These are phyloP conservation scores for Scheffersomyces quercinus DNA, from an alignment of 1,139 yeast species.

Conservation along the genomic window DNA sequence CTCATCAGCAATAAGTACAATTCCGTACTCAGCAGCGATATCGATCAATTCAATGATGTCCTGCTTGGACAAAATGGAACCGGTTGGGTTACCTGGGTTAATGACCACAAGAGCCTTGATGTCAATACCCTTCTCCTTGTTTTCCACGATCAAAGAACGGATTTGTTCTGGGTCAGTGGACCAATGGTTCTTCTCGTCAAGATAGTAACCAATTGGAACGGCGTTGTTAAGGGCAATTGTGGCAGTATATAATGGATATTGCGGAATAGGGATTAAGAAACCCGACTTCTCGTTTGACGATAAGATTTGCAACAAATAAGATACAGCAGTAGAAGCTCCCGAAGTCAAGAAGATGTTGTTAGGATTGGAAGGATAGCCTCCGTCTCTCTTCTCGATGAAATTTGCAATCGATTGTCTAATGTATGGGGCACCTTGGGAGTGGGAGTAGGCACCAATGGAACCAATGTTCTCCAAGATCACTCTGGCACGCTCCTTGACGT, in stretches of 20 bases:
- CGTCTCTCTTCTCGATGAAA: conserved; percentile 75
- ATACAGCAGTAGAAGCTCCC: conserved; percentile 93
- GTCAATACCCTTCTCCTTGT: conserved; percentile 54
- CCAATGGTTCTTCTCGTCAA: conserved; percentile 83
- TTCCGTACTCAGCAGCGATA: conserved; percentile 80
- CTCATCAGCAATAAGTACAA: conserved; percentile 95
- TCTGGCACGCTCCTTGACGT: conserved; percentile 73
- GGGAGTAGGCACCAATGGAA: conserved; percentile 92
- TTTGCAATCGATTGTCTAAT: conserved; percentile 78
- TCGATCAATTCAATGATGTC: conserved; percentile 71
- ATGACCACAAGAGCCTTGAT: conserved; percentile 87
- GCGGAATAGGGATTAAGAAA: conserved; percentile 93
- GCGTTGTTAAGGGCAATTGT: conserved; percentile 81
- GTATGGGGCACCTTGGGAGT: conserved; percentile 79
- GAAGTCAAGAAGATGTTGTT: conserved; percentile 79
- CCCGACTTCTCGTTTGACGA: conserved; percentile 71
- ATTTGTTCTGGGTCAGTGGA: conserved; percentile 73
- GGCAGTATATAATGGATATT: conserved; percentile 95
- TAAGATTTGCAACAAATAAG: conserved; percentile 68
- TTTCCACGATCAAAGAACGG: conserved; percentile 52
- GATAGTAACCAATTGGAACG: conserved; percentile 81
- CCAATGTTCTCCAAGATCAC: conserved; percentile 61
- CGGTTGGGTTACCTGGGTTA: conserved; percentile 98
- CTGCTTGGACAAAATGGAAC: conserved; percentile 66
- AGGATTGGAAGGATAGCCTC: conserved; percentile 55